These are phyloP conservation scores for Claviceps quebecensis DNA, from an alignment of 2,329 filamentous ascomycete genomes.

Conservation along the genomic window DNA sequence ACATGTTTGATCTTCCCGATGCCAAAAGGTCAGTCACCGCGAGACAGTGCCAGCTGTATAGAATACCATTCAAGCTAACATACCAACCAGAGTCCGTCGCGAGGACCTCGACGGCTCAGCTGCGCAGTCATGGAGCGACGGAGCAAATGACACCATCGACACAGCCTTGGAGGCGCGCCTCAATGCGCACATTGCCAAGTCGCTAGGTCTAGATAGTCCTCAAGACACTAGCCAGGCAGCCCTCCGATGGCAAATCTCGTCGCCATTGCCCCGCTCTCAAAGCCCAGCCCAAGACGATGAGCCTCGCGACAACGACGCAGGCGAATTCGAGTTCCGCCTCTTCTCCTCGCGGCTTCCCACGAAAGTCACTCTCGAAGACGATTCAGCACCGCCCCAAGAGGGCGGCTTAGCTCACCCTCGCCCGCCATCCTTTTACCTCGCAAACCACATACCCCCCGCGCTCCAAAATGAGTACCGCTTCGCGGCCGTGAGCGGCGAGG, in stretches of 20 bases:
- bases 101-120: conserved; percentile 34
- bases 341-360: conserved; percentile 35
- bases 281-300: conserved; percentile 9
- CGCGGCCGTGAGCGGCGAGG: conserved; percentile 38
- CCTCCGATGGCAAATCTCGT: background rate
- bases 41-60: no score
- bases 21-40: conserved; percentile 17
- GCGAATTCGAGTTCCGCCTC: conserved; percentile 42
- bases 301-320: conserved; percentile 11
- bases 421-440: conserved; percentile 37
- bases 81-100: conserved; percentile 33
- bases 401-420: conserved; percentile 22
- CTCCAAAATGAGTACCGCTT: conserved; percentile 25
- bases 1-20: conserved; percentile 18
- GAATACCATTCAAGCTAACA: background rate
- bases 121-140: conserved; percentile 11
- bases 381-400: conserved; percentile 22
- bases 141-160: conserved; percentile 20
- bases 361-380: conserved; percentile 37
- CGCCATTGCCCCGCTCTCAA: no score
- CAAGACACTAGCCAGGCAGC: background rate
- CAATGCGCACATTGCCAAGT: conserved; percentile 32
- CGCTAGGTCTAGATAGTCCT: conserved; percentile 26
- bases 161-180: conserved; percentile 29
- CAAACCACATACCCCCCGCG: conserved; percentile 21